Base-by-base conservation (phyloP, 176 grass and related monocot species). In the Lolium rigidum region DNA sequence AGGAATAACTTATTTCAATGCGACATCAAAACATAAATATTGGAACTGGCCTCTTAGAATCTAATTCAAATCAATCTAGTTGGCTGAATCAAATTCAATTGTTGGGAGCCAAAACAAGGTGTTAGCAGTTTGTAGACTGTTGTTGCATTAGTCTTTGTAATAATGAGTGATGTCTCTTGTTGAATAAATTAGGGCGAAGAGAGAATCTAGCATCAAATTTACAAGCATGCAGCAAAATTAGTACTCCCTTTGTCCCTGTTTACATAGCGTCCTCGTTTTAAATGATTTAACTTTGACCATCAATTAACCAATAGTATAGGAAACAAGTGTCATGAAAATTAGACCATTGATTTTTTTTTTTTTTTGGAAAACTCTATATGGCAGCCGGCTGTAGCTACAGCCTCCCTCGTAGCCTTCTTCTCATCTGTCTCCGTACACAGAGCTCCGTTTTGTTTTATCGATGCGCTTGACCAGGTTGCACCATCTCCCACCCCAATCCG, bases 91-190 rank as follows among this genome's bases (percentile, higher is more conserved):
- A 59, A 21, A 58, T 58, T 58, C 20, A n/a, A 59, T 59, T 59
- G 1, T 59, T 59, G 56, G 20, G 56, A 59, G 20, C 17, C 56
- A 47, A 59, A 59, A 59, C 56, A 59, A 59, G 56, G 56, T 59
- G 56, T 70, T 18, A 70, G 26, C 37, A 38, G 20, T 14, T 8
- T 43, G 41, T 43, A 0, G 4, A 2, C 31, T 75, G 72, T 52
- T 3, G 16, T 75, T 51, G 70, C 47, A 76, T 76, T 76, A 52
- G 52, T 38, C 14, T 76, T 52, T 76, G 24, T n/a, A 71, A 76
- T 31, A 24, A 76, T 52, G 47, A 51, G 15, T 75, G 47, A 28
- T 75, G 72, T 22, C n/a, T 75, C 15, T 76, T 28, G 14, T 76
- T 76, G 48, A 76, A 35, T 28, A 54, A 76, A 76, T 50, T 18